phyloP scores from a whole-genome alignment of 2,329 filamentous ascomycete species.

The Calycina herbarum region DNA sequence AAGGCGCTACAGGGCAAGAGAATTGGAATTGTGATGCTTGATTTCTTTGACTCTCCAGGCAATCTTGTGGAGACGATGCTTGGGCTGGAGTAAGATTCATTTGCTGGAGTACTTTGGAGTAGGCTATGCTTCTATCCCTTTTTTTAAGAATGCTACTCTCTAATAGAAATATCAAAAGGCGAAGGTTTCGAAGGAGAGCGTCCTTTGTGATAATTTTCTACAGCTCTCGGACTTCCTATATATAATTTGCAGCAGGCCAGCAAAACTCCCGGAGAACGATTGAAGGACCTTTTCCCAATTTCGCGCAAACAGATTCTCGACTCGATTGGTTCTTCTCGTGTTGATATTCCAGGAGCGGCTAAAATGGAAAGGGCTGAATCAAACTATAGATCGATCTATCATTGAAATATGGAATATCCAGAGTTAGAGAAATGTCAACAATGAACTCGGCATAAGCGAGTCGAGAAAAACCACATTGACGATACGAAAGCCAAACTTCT shows the following conservation, averaged over 20 bases:
- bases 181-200: not conserved
- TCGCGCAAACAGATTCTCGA: not conserved
- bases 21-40: constrained; percentile 53
- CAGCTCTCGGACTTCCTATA: too few relatives aligned
- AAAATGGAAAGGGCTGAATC: not conserved
- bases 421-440: not conserved
- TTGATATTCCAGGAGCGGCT: not conserved
- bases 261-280: too few relatives aligned
- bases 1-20: constrained; percentile 43
- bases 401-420: too few relatives aligned
- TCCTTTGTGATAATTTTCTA: too few relatives aligned
- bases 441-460: not conserved
- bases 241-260: too few relatives aligned
- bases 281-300: too few relatives aligned
- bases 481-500: not conserved
- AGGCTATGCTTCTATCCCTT: not conserved
- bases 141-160: not conserved
- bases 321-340: not conserved
- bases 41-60: constrained; percentile 48
- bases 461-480: not conserved
- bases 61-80: constrained; percentile 45
- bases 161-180: not conserved
- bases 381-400: too few relatives aligned
- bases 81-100: constrained; percentile 5
- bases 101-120: not conserved